phyloP scores from a whole-genome alignment of 345 rosid species.

The Mallotus nudiflorus region DNA sequence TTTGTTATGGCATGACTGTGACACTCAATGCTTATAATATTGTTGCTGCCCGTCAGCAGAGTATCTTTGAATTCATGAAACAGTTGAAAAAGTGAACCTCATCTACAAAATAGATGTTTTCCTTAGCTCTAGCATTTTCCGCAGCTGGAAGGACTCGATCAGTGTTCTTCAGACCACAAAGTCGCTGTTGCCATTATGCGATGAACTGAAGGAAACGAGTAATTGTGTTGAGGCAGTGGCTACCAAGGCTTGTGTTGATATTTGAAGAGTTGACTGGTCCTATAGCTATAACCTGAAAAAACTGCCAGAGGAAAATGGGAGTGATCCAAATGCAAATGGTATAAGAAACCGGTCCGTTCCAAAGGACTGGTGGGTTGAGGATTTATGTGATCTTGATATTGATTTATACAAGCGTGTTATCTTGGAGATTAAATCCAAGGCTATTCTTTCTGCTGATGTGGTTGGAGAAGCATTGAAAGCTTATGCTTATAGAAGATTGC shows the following conservation, averaged over 20 bases:
- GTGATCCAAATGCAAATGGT: constrained; percentile 33
- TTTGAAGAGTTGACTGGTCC: constrained; percentile 80
- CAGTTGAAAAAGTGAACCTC: constrained; percentile 75
- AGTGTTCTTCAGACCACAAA: constrained; percentile 67
- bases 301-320: constrained; percentile 57
- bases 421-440: constrained; percentile 47
- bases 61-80: constrained; percentile 76
- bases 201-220: constrained; percentile 59
- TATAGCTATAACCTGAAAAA: constrained; percentile 73
- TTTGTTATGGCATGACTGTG: constrained; percentile 81
- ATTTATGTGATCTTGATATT: constrained; percentile 75
- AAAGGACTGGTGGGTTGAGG: constrained; percentile 93
- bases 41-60: constrained; percentile 70
- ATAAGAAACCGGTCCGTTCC: constrained; percentile 58
- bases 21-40: constrained; percentile 80
- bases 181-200: constrained; percentile 53
- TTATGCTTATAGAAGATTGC: constrained; percentile 69
- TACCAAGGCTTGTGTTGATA: constrained; percentile 56
- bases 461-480: constrained; percentile 90
- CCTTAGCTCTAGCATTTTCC: constrained; percentile 67
- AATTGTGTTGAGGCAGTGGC: constrained; percentile 73
- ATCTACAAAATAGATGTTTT: constrained; percentile 81
- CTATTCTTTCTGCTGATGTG: constrained; percentile 47
- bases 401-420: constrained; percentile 62
- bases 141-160: constrained; percentile 92